A percentile compares a stretch with the other conserved stretches of the same genome.
phyloP scores from a whole-genome alignment of 768 basidiomycete genomes.

The Ephemerocybe angulata region DNA sequence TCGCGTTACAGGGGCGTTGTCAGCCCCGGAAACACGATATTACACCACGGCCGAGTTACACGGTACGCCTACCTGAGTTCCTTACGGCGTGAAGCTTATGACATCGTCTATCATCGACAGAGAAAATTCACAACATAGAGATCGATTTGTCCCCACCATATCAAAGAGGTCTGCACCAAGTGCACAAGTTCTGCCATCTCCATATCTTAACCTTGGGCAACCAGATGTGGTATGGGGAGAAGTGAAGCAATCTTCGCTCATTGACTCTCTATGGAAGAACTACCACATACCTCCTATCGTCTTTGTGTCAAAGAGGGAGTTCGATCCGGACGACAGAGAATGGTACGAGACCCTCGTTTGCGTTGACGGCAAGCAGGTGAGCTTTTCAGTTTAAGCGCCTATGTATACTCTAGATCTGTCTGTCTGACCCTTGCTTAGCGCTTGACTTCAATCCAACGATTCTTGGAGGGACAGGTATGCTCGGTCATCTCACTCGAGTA shows the following conservation, averaged over 20 bases:
- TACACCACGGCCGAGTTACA: constrained; percentile 46
- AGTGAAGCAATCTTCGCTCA: constrained; percentile 63
- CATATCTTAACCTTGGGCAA: background rate
- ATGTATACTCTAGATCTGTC: background rate
- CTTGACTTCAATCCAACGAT: constrained; percentile 74
- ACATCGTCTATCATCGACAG: constrained; percentile 27
- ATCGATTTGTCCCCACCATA: constrained; percentile 60
- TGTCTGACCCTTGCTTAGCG: constrained; percentile 33
- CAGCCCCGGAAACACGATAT: constrained; percentile 36
- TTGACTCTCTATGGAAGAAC: constrained; percentile 76
- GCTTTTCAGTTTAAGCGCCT: too few species aligned
- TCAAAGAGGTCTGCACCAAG: constrained; percentile 10
- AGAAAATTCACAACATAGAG: constrained; percentile 59
- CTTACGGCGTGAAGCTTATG: background rate
- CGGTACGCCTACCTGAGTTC: constrained; percentile 27
- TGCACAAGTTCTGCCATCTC: background rate
- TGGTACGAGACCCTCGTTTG: constrained; percentile 57
- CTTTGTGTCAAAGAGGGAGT: constrained; percentile 53
- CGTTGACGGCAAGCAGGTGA: constrained; percentile 82
- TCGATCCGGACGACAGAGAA: constrained; percentile 54
- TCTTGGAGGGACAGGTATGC: constrained; percentile 68
- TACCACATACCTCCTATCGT: constrained; percentile 79
- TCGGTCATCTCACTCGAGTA: constrained; percentile 23
- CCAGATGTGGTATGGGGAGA: constrained; percentile 77
- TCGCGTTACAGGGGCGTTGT: constrained; percentile 39